Evolutionary conservation across 139 green algal genomes (phyloP), one percentile per base, ranked within the genome.

Genomic region (Medakamo hakoo): DNA sequence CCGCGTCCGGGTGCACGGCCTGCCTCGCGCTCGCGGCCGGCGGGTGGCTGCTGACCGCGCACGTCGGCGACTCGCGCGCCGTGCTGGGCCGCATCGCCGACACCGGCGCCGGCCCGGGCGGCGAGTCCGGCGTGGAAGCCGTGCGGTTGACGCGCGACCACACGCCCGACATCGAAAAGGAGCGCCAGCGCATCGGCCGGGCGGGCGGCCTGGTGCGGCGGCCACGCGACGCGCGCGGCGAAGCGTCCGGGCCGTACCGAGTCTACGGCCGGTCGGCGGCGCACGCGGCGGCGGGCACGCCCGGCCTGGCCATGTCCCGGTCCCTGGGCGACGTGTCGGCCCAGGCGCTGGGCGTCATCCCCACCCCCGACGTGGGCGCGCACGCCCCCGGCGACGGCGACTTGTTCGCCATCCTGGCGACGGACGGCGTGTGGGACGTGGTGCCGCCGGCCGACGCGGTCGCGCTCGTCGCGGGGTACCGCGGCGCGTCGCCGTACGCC

Each of bases 381-480:
- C 59, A 68, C 58, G 57, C 55, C 20, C 68, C 71, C 18, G 60
- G 30, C 1, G 49, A 64, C 16, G 62, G 67, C 1, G 78, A 81
- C 61, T 57, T 77, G 49, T 82, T 83, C 65, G n/a, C 85, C 62
- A 71, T 88, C n/a, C 32, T 88, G 71, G 82, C 70, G 4, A 82
- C 76, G 4, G 79, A 86, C 28, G 81, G 79, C 1, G 57, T 88
- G 65, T 89, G 81, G 78, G 77, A 89, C 63, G 76, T 86, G 40
- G 76, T 88, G 63, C 68, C 19, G 3, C 57, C 69, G 1, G 66
- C 78, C 57, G 64, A 76, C 57, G 77, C 70, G 4, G 75, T 68
- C 3, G 65, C 75, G 49, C 78, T 83, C 61, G 69, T 81, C 23
- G 58, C 67, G 48, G 40, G 40, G 9, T 9, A 21, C 40, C 40